A percentile compares a stretch with the other conserved stretches of the same genome.
phyloP scores from a whole-genome alignment of 169 alveolate genomes.

The Eimeria falciformis region DNA sequence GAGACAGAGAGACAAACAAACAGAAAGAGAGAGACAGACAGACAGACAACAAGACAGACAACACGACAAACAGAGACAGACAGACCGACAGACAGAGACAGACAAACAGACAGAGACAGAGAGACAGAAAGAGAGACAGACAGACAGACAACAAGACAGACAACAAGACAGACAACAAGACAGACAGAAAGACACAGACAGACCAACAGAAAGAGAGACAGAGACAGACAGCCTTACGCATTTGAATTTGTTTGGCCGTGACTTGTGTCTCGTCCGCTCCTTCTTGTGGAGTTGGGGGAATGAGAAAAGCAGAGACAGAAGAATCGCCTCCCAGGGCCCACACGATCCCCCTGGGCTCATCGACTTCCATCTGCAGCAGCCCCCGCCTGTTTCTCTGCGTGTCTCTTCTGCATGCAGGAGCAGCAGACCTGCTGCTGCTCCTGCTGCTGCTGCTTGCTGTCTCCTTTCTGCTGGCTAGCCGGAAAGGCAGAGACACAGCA shows the following conservation, averaged over 20 bases:
- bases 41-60: no score
- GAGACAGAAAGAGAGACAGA: no score
- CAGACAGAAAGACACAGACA: background rate
- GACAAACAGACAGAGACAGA: no score
- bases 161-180: background rate
- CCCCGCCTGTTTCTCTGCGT: background rate
- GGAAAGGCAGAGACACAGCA: background rate
- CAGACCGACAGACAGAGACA: no score
- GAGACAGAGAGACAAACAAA: no score
- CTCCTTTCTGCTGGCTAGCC: constrained; percentile 3
- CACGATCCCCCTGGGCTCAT: constrained; percentile 34
- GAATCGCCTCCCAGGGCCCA: constrained; percentile 38
- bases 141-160: background rate
- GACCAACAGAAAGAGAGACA: background rate
- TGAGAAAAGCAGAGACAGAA: constrained; percentile 17
- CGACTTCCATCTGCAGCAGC: constrained; percentile 29
- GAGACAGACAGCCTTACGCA: background rate
- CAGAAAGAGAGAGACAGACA: no score
- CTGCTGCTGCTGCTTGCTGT: constrained; percentile 24
- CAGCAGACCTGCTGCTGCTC: constrained; percentile 40
- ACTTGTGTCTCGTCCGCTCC: no score
- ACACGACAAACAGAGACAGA: no score
- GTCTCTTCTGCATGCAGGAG: no score
- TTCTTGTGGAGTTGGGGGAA: no score
- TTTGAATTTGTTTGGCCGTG: background rate